Conservation (phyloP, 1,284 basidiomycete genomes). For the Trichosporon faecale region DNA sequence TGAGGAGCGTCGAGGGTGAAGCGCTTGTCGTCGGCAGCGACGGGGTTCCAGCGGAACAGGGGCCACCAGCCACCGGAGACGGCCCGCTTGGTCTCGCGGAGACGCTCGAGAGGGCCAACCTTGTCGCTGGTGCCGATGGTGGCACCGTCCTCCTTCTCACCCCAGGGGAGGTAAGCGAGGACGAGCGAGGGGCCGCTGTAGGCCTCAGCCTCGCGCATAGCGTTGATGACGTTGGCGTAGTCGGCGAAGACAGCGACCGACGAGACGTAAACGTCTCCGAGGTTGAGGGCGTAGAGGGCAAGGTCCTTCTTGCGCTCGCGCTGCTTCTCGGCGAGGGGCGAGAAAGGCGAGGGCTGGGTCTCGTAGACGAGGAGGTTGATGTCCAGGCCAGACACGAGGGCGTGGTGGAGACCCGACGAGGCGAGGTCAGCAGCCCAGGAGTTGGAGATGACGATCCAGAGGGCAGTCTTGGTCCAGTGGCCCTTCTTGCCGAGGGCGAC, state of each 20-base stretch:
- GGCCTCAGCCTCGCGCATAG: conserved; percentile 84
- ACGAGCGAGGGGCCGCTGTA: conserved; percentile 89
- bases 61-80: conserved; percentile 98
- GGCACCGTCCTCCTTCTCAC: conserved; percentile 62
- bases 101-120: conserved; percentile 73
- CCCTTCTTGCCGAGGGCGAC: conserved; percentile 60
- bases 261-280: conserved; percentile 93
- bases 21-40: conserved; percentile 73
- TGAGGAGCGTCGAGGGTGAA: conserved; percentile 91
- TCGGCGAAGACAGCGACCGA: conserved; percentile 94
- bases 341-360: conserved; percentile 71
- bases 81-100: conserved; percentile 96
- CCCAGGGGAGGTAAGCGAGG: conserved; percentile 91
- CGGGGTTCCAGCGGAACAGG: conserved; percentile 95
- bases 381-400: conserved; percentile 83
- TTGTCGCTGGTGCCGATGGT: conserved; percentile 59
- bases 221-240: conserved; percentile 90
- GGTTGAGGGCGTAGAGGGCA: conserved; percentile 96
- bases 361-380: conserved; percentile 96
- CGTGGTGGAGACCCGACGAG: conserved; percentile 92
- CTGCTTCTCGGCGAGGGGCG: conserved; percentile 55
- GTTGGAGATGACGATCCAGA: conserved; percentile 97
- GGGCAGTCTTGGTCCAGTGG: conserved; percentile 65
- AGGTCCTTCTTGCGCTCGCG: conserved; percentile 79
- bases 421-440: conserved; percentile 97